Evolutionary conservation across 2,329 filamentous ascomycete genomes (phyloP).

Genomic region (Penicillium sp.): DNA sequence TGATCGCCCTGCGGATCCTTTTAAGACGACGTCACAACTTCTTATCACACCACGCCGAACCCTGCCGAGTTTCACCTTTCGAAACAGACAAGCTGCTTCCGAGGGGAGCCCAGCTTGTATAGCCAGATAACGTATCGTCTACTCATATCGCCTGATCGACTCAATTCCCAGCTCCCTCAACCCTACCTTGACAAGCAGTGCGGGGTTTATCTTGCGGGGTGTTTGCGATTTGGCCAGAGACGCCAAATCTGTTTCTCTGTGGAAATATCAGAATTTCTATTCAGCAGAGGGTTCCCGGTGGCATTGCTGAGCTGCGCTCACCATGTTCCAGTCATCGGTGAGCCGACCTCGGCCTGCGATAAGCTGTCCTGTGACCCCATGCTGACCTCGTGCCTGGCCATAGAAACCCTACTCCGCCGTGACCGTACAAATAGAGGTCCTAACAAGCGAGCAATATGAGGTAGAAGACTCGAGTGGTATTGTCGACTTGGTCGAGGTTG

Average conservation of each 20-base stretch:
- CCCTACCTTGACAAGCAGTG: conserved; percentile 9
- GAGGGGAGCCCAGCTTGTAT: neutral
- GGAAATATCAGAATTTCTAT: neutral
- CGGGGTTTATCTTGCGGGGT: conserved; percentile 21
- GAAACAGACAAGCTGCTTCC: neutral
- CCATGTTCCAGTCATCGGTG: conserved; percentile 43
- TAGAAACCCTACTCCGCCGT: conserved; percentile 91
- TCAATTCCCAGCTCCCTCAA: neutral
- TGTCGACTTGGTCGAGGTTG: conserved; percentile 90
- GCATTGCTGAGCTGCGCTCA: conserved; percentile 5
- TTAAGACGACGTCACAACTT: conserved; percentile 23
- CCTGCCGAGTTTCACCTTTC: conserved; percentile 1
- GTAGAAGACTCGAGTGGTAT: conserved; percentile 92
- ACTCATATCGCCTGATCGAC: neutral
- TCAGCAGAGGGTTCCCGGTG: neutral
- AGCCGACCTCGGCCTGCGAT: conserved; percentile 17
- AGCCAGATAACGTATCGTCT: neutral
- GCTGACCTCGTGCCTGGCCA: neutral
- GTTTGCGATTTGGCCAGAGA: neutral
- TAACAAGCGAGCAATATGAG: conserved; percentile 87
- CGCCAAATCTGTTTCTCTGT: neutral
- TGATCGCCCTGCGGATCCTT: conserved; percentile 15
- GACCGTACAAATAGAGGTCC: conserved; percentile 86
- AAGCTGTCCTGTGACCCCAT: conserved; percentile 12
- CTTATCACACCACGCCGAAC: conserved; percentile 9